Base-by-base conservation (phyloP, 805 yeast genomes). In the Kuraishia borneana region DNA sequence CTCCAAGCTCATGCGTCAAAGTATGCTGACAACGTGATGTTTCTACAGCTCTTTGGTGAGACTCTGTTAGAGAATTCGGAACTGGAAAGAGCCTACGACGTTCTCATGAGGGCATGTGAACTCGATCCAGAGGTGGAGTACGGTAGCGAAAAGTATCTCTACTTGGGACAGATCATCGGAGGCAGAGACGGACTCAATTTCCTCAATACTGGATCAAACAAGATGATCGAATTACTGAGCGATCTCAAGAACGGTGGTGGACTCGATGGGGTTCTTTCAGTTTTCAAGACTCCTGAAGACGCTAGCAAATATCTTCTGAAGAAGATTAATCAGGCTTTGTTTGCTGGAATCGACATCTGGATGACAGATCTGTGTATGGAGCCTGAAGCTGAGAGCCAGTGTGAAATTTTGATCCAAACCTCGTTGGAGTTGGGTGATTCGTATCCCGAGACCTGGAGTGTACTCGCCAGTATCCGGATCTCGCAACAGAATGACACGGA, bases 341-440 rank as follows among this genome's bases (percentile, higher is more conserved):
- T 89, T 44, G 78, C 95, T 5, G 70, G 80, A 61, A 82, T 92
- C 48, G 98, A 89, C 56, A 81, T 84, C 37, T 88, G 95, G 95
- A 84, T 87, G 96, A 89, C 97, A 1, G 96, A 89, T 61, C 62
- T 88, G 42, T 88, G 97, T 61, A 85, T 88, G 95, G 94, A 84
- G 47, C 75, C 75, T 3, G 76, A 79, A 43, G 97, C 97, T 2
- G 97, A 92, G 56, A 17, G 53, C 6, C 68, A 74, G 53, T 92
- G 97, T 58, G 82, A 87, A 45, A 65, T 65, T 36, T 63, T 83
- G 42, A 78, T 88, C 36, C 56, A 69, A 8, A 71, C 70, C 43
- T 75, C 94, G 1, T 56, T 84, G 47, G 57, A 70, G 34, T 55
- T 83, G 22, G 81, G 79, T 41, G 23, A 18, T 9, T 22, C 27